These are phyloP conservation scores for Phytophthora chlamydospora DNA, from an alignment of 352 stramenopile genomes.

Conservation along the genomic window DNA sequence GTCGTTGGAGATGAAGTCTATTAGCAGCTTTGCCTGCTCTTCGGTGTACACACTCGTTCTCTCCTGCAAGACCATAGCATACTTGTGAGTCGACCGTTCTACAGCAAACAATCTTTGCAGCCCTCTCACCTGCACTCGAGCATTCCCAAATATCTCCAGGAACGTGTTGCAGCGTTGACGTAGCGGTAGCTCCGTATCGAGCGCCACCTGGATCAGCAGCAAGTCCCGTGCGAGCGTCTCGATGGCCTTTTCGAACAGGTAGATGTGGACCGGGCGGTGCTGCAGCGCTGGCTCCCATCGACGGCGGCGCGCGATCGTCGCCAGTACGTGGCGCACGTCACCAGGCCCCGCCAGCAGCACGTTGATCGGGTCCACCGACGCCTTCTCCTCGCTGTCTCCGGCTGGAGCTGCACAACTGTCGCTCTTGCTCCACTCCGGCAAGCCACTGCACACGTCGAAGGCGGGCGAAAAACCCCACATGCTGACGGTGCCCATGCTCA, in stretches of 20 bases:
- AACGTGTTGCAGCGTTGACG: constrained; percentile 90
- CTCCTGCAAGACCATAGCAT: constrained; percentile 39
- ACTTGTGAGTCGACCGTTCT: too few relatives aligned
- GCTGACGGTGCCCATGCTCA: constrained; percentile 81
- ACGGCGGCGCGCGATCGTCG: constrained; percentile 52
- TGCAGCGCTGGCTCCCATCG: constrained; percentile 38
- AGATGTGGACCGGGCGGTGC: constrained; percentile 79
- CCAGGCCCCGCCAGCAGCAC: constrained; percentile 71
- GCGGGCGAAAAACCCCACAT: constrained; percentile 89
- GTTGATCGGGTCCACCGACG: constrained; percentile 38
- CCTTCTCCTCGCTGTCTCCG: constrained; percentile 18
- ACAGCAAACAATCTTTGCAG: too few relatives aligned
- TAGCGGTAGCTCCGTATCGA: constrained; percentile 90
- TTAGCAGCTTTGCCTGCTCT: constrained; percentile 68
- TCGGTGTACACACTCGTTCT: constrained; percentile 88
- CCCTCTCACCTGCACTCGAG: constrained; percentile 70
- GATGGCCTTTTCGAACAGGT: constrained; percentile 85
- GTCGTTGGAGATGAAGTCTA: constrained; percentile 78
- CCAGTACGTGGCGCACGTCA: constrained; percentile 81
- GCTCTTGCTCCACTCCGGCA: constrained; percentile 12
- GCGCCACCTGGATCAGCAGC: constrained; percentile 86
- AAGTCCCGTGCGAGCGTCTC: constrained; percentile 91
- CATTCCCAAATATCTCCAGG: constrained; percentile 95
- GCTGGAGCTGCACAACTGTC: not conserved
- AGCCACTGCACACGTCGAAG: constrained; percentile 59